A percentile compares a stretch with the other conserved stretches of the same genome.
Conservation (phyloP, 345 rosid species). For the Trapa incisa region DNA sequence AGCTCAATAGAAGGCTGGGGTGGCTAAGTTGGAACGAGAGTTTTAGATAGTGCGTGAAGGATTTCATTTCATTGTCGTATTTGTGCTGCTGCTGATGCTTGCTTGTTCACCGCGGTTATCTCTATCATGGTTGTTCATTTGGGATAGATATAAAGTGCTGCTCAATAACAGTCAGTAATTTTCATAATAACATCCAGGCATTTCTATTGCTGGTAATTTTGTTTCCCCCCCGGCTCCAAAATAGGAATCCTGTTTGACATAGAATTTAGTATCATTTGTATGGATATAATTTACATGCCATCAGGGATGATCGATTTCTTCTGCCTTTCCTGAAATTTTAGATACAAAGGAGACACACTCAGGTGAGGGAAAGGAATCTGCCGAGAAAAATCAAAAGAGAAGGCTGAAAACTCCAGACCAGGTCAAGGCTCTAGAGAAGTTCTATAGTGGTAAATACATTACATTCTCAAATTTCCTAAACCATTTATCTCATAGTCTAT, state of each 20-base stretch:
- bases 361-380: slow-evolving; percentile 48
- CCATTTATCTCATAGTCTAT: not conserved
- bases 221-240: not conserved
- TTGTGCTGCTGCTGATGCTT: not conserved
- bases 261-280: not conserved
- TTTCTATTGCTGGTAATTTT: not conserved
- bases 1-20: not conserved
- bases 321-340: slow-evolving; percentile 12
- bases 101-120: not conserved
- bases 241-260: not conserved
- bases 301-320: not conserved
- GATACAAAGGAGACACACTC: slow-evolving; percentile 50
- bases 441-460: slow-evolving; percentile 48
- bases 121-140: not conserved
- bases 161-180: not conserved
- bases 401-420: slow-evolving; percentile 66
- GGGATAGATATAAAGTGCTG: not conserved
- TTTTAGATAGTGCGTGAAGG: too few species aligned
- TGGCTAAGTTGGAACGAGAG: too few species aligned
- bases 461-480: slow-evolving; percentile 10
- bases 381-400: slow-evolving; percentile 45
- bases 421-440: slow-evolving; percentile 60
- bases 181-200: too few species aligned
- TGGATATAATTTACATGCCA: not conserved
- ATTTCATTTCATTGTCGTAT: not conserved